Base-by-base conservation (phyloP, 768 basidiomycete genomes). In the Agrocybe pediades region DNA sequence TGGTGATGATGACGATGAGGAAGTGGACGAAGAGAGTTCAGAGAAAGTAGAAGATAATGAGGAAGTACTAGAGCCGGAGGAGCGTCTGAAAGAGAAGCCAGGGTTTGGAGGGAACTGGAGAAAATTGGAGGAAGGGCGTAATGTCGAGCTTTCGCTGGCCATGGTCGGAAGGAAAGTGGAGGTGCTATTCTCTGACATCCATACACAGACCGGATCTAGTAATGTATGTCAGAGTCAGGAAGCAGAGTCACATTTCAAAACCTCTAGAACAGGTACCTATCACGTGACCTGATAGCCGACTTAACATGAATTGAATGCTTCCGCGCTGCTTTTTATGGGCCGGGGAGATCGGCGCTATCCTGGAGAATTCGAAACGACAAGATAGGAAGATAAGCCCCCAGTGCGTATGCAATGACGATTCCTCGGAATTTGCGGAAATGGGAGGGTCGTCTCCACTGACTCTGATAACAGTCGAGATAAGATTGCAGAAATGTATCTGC, bases 21-120 rank as follows among this genome's bases (percentile, higher is more conserved):
- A 58, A 25, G 61, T 45, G 48, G 54, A 55, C 45, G 51, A 49
- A 24, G 68, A 63, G 42, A 67, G 55, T n/a, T 75, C 74, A 8
- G 74, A 71, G 56, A 76, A 74, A 2, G 75, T 74, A 4, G 76
- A 77, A 39, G 70, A 68, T 51, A 72, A 57, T 15, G 71, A 71
- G 3, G 71, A 72, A 0, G 73, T 66, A 7, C 67, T 64, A 1
- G 66, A 66, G 57, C 61, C 63, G 15, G 68, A 62, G 30, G 67
- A 68, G 3, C 65, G 62, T 5, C 59, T 47, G 33, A 52, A 29
- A 23, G 62, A 54, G 17, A 33, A 45, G 15, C 25, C 29, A 20
- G 50, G 44, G 49, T 30, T 11, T 13, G 13, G 33, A 36, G 33
- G n/a, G 13, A 36, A 13, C n/a, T 36, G 33, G 13, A 15, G 33